Base-by-base conservation (phyloP, 306 rosid genomes). In the Lathyrus aphaca region DNA sequence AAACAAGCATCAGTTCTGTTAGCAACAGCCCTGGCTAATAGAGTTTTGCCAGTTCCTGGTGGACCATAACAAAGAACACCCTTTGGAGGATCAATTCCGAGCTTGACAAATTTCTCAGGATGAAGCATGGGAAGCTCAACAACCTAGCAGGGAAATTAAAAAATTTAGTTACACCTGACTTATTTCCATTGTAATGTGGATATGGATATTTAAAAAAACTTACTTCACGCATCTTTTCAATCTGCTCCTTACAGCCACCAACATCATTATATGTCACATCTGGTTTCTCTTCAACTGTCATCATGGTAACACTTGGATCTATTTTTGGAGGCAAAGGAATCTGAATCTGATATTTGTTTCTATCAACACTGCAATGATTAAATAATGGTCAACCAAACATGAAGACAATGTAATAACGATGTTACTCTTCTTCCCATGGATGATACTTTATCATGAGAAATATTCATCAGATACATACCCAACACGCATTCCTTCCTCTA, bases 111-210 rank as follows among this genome's bases (percentile, higher is more conserved):
- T 74, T 91, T 91, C 90, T 95, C 99, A 0, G 97, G 99, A 58
- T 95, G 99, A 87, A 91, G 97, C 97, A 95, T 91, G 65, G 99
- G 99, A 55, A 95, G 86, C 81, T 95, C 99, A 75, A 95, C 99
- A 78, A 95, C 99, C 99, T 95, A 71, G 77, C 69, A 73, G 16
- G 16, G 48, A 14, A 74, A 71, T 16, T 48, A 3, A 59, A n/a
- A 39, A 46, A 40, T 50, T 80, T 69, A 83, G 81, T 11, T 54
- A 17, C 65, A 18, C 60, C 65, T 27, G 46, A 49, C 39, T 25
- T 17, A 35, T 50, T 38, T 13, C 2, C 25, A 51, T 40, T 56
- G 27, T 29, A 13, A 64, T 32, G 5, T 3, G 43, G 13, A 18
- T 14, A 25, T 4, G 46, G n/a, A 10, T 16, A 42, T 0, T 53